Evolutionary conservation across 2,329 filamentous ascomycete genomes (phyloP).

Genomic region (Alternaria sp.): DNA sequence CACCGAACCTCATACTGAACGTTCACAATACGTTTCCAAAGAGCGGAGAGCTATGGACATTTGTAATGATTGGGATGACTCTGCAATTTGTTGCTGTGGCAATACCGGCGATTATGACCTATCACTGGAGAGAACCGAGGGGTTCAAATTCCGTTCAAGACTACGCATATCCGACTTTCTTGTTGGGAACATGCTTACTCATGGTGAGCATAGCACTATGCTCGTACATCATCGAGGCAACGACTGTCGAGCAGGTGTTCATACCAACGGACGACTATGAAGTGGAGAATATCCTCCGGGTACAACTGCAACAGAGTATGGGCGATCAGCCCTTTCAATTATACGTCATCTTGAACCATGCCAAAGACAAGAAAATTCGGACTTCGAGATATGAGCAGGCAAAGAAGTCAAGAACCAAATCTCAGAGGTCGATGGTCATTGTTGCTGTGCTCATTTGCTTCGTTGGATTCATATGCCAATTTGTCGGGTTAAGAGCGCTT

Average conservation of each 20-base stretch:
- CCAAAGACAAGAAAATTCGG: neutral
- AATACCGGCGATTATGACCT: neutral
- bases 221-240: neutral
- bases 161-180: neutral
- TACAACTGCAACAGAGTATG: neutral
- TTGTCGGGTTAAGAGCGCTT: conserved; percentile 13
- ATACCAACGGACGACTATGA: accelerated
- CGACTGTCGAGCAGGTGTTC: neutral
- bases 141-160: accelerated
- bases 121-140: neutral
- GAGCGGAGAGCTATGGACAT: neutral
- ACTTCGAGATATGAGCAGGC: neutral
- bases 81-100: neutral
- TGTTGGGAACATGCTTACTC: neutral
- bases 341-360: neutral
- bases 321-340: neutral
- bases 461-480: conserved; percentile 6
- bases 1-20: neutral
- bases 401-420: neutral
- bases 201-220: neutral
- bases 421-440: no score
- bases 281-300: neutral
- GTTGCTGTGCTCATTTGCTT: neutral
- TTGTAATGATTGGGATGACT: neutral
- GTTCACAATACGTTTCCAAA: neutral